phyloP scores from a whole-genome alignment of 2,329 filamentous ascomycete genomes.

The Paracoccidioides lutzii region DNA sequence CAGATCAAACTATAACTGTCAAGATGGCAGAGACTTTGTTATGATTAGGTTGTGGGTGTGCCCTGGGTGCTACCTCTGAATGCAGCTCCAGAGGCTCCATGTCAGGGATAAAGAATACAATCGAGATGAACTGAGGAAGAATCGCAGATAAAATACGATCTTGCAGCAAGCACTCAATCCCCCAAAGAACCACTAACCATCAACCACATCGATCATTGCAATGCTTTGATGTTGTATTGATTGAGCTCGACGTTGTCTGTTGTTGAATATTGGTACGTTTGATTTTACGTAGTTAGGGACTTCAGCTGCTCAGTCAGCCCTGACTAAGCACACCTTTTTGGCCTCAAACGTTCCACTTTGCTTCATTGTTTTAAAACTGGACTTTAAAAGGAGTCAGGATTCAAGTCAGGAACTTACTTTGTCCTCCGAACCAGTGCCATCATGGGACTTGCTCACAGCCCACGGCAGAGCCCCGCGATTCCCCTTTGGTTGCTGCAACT shows the following conservation, averaged over 20 bases:
- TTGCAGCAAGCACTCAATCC: neutral
- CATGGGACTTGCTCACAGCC: no score
- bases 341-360: no score
- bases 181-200: neutral
- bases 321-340: neutral
- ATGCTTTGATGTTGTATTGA: neutral
- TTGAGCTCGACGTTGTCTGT: neutral
- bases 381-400: no score
- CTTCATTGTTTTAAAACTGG: no score
- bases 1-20: neutral
- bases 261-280: neutral
- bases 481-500: no score
- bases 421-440: no score
- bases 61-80: neutral
- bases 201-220: neutral
- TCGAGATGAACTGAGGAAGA: neutral
- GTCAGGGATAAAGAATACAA: neutral
- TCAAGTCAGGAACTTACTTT: no score
- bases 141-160: neutral
- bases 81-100: neutral
- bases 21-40: neutral
- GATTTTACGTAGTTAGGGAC: neutral
- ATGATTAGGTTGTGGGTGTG: neutral
- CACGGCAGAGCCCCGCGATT: no score
- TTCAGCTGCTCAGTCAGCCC: neutral